Evolutionary conservation across 176 grass and related monocot species (phyloP).

Genomic region (Phyllostachys edulis): DNA sequence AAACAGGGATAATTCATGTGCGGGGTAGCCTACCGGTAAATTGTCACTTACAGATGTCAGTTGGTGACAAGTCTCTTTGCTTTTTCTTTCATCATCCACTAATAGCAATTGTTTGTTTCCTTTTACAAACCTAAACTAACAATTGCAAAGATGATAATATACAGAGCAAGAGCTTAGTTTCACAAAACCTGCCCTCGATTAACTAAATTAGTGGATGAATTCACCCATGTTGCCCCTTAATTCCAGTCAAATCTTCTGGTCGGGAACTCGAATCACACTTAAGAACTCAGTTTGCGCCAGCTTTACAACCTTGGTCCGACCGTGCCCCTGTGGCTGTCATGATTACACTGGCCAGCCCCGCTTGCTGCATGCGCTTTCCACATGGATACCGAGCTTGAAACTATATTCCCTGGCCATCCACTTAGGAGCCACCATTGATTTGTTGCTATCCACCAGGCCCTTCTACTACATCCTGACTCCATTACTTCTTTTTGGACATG

Average conservation of each 20-base stretch:
- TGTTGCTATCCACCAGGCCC: constrained; percentile 67
- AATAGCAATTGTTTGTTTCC: constrained; percentile 23
- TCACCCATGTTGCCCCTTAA: constrained; percentile 14
- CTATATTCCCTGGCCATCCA: constrained; percentile 23
- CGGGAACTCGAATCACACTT: constrained; percentile 39
- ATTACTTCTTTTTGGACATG: constrained; percentile 67
- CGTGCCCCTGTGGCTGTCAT: constrained; percentile 17
- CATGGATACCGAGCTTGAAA: constrained; percentile 12
- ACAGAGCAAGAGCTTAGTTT: constrained; percentile 30
- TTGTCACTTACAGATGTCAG: constrained; percentile 28
- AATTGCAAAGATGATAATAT: constrained; percentile 15
- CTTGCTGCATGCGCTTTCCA: constrained; percentile 25
- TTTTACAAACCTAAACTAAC: constrained; percentile 18
- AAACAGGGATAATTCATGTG: constrained; percentile 30
- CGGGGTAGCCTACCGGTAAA: constrained; percentile 3
- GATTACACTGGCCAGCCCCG: constrained; percentile 41
- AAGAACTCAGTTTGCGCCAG: constrained; percentile 31
- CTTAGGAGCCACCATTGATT: constrained; percentile 10
- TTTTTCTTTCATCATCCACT: constrained; percentile 15
- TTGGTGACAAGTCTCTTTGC: background rate
- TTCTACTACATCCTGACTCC: constrained; percentile 46
- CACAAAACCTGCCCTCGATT: constrained; percentile 40
- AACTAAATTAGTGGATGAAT: constrained; percentile 45
- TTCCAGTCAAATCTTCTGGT: constrained; percentile 28
- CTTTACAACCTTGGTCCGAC: constrained; percentile 30